Conservation (phyloP, 2,329 filamentous ascomycete species). For the Coniochaeta hoffmannii region DNA sequence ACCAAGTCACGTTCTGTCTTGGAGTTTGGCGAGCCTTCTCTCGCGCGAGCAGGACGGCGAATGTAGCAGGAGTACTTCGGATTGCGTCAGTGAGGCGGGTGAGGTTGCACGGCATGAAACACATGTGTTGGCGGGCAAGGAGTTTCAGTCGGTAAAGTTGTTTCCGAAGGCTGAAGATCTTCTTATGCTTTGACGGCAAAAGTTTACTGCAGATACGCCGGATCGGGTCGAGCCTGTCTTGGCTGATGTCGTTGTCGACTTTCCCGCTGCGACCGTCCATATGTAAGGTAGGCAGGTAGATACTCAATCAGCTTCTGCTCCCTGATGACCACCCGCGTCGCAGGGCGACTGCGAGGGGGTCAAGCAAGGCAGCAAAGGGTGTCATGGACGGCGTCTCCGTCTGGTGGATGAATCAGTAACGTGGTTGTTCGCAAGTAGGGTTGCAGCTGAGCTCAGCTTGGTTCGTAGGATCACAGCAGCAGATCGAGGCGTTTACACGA, state of each 20-base stretch:
- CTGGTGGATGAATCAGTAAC: not conserved
- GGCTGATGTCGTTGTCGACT: not conserved
- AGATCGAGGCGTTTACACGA: not conserved
- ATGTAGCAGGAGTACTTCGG: not conserved
- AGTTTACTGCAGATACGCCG: not conserved
- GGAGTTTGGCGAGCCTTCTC: not conserved
- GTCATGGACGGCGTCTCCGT: not conserved
- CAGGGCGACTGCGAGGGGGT: too few relatives aligned
- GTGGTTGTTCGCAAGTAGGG: not conserved
- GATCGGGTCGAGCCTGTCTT: not conserved
- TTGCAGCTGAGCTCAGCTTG: not conserved
- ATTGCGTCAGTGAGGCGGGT: not conserved
- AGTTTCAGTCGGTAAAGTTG: not conserved
- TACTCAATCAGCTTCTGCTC: too few relatives aligned
- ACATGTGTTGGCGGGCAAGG: not conserved
- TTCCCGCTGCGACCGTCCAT: too few relatives aligned
- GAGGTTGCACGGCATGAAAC: not conserved
- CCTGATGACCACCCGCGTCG: too few relatives aligned
- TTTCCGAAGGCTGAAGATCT: not conserved
- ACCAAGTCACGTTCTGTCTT: not conserved
- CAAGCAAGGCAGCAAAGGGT: not conserved
- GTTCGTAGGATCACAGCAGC: not conserved
- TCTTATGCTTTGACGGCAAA: not conserved
- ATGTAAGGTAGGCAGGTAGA: too few relatives aligned
- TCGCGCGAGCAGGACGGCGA: not conserved